Evolutionary conservation across 768 basidiomycete species (phyloP), one percentile per base, ranked within the genome.

Genomic region (Hygrocybe punicea): DNA sequence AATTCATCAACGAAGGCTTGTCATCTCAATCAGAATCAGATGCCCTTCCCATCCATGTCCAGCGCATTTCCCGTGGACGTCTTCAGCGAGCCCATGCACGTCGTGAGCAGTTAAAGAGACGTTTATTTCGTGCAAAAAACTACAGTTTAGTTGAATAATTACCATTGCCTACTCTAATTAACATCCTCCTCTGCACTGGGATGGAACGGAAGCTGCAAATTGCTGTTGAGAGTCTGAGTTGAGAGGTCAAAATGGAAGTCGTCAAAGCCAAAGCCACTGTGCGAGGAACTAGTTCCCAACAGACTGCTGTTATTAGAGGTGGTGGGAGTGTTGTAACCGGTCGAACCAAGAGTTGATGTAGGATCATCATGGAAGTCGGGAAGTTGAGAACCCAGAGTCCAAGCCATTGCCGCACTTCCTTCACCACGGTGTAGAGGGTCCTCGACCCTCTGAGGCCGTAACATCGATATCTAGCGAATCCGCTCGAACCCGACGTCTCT

Each of bases 1-100:
- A 54, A 3, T 69, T 71, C 49, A 56, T 71, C 44, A 44, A 13
- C 6, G 68, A 66, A 52, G 67, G 67, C 42, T 46, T 65, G 14
- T 49, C 47, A 25, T 49, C 47, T 25, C 33, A 53, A 19, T 58
- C 57, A 9, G 52, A 58, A 16, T 33, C 37, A 13, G 36, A 42
- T 49, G 25, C 51, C 17, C 19, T 37, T 17, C 14, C 53, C 16
- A 29, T 29, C 8, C 4, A 29, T 29, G 29, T 29, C 29, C 11
- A 37, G n/a, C 35, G 37, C 25, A 36, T 17, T 16, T 39, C 39
- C 36, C 2, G 29, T 19, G 49, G 25, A 11, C 34, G 57, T n/a
- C 51, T 54, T 24, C n/a, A 17, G 17, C 25, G 17, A 21, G 56
- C 48, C 10, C 35, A 39, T 19, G 37, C 21, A 52, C 47, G 49